These are phyloP conservation scores for Eimeria maxima DNA, from an alignment of 169 alveolate genomes.

Conservation along the genomic window DNA sequence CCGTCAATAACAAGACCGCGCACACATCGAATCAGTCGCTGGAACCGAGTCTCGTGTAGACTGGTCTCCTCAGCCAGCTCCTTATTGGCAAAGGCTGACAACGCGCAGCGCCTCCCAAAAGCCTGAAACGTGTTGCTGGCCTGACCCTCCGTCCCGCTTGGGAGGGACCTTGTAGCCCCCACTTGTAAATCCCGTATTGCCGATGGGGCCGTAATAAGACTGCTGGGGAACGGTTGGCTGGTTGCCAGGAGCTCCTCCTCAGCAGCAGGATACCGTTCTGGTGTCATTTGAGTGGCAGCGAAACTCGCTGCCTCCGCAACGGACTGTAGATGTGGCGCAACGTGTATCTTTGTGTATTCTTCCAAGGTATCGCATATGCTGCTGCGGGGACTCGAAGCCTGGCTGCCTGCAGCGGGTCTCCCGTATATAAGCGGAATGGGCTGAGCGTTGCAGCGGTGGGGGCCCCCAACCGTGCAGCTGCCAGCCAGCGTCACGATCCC, in stretches of 20 bases:
- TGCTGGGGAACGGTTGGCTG: not conserved
- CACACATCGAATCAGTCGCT: not conserved
- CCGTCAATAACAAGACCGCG: not conserved
- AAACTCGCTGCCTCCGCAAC: not conserved
- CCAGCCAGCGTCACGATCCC: slow-evolving; percentile 40
- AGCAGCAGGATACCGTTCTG: not conserved
- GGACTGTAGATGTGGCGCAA: slow-evolving; percentile 2
- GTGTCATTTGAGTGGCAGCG: not conserved
- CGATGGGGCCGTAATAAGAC: not conserved
- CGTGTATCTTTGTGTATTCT: slow-evolving; percentile 1
- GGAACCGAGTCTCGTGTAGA: not conserved
- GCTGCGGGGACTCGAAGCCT: slow-evolving; percentile 7
- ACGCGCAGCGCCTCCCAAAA: not conserved
- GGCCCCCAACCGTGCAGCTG: slow-evolving; percentile 59
- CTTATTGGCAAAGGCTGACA: not conserved
- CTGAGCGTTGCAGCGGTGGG: slow-evolving; percentile 62
- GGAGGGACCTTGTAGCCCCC: not conserved
- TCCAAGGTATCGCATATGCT: slow-evolving; percentile 12
- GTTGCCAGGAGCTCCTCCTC: not conserved
- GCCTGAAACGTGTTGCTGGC: not conserved
- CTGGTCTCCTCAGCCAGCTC: not conserved
- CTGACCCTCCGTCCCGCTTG: not conserved
- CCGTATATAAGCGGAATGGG: not conserved
- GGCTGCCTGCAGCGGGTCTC: not conserved
- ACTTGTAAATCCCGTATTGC: not conserved